Evolutionary conservation across 208 protist genomes (phyloP).

Genomic region (Leptomonas pyrrhocoris): DNA sequence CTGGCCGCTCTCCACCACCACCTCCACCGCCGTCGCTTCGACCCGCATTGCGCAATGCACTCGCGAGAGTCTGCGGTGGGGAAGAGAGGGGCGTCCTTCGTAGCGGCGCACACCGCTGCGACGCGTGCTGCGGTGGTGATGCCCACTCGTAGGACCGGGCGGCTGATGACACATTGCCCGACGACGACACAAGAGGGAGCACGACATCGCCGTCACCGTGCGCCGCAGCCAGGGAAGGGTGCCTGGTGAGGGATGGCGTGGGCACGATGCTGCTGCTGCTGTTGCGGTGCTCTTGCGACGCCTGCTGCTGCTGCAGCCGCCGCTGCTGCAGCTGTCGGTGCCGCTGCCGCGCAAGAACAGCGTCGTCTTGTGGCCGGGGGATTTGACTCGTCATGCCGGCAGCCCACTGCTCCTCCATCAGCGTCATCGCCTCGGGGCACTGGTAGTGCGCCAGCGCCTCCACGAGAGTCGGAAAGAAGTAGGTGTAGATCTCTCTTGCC

Average conservation of each 20-base stretch:
- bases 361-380: constrained; percentile 8
- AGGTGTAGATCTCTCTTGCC: constrained; percentile 50
- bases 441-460: constrained; percentile 59
- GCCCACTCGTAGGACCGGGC: neutral
- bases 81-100: neutral
- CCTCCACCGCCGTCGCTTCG: neutral
- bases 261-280: neutral
- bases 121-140: neutral
- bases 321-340: neutral
- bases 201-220: neutral
- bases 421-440: constrained; percentile 41
- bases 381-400: constrained; percentile 38
- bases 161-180: neutral
- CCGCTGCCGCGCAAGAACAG: neutral
- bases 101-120: neutral
- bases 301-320: constrained; percentile 2
- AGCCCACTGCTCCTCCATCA: constrained; percentile 47
- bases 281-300: neutral
- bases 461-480: constrained; percentile 57
- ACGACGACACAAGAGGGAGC: neutral
- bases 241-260: no score
- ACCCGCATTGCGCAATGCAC: constrained; percentile 8
- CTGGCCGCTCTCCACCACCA: neutral
- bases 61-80: constrained; percentile 1
- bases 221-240: neutral